These are phyloP conservation scores for Euphorbia tirucalli DNA, from an alignment of 345 rosid species.

Conservation along the genomic window DNA sequence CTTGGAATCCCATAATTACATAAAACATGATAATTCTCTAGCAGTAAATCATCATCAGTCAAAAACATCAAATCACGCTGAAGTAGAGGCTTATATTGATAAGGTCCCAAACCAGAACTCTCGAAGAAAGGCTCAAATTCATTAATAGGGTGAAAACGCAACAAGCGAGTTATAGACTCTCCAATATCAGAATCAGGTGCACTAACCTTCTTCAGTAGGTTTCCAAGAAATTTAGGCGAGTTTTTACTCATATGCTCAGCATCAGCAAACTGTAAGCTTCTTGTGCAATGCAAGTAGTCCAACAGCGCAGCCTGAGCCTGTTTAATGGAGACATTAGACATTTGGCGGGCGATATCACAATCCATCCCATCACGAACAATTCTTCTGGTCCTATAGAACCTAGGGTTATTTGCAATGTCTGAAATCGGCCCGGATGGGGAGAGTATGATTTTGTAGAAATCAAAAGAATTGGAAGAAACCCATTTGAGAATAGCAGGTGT, in stretches of 20 bases:
- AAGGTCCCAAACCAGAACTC: too few relatives aligned
- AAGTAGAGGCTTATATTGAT: too few relatives aligned
- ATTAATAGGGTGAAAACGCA: too few relatives aligned
- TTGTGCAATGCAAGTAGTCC: conserved; percentile 65
- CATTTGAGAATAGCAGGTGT: conserved; percentile 40
- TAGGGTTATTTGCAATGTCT: conserved; percentile 36
- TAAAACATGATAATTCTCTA: too few relatives aligned
- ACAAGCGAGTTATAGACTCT: too few relatives aligned
- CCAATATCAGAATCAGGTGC: too few relatives aligned
- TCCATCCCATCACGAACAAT: not conserved
- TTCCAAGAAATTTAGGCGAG: conserved; percentile 47
- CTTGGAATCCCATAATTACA: too few relatives aligned
- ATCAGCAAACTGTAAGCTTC: conserved; percentile 52
- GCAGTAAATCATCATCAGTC: too few relatives aligned
- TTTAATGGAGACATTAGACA: not conserved
- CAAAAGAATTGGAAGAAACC: conserved; percentile 33
- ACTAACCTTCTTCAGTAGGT: conserved; percentile 39
- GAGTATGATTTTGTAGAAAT: conserved; percentile 26
- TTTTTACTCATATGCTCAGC: conserved; percentile 72
- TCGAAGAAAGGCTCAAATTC: too few relatives aligned
- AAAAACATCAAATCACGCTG: too few relatives aligned
- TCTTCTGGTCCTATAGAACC: conserved; percentile 36
- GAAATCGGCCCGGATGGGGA: conserved; percentile 17
- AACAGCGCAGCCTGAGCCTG: conserved; percentile 63
- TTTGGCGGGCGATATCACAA: too few relatives aligned